A percentile compares a stretch with the other conserved stretches of the same genome.
phyloP scores from a whole-genome alignment of 176 grass and related monocot genomes.

The Musa troglodytarum region DNA sequence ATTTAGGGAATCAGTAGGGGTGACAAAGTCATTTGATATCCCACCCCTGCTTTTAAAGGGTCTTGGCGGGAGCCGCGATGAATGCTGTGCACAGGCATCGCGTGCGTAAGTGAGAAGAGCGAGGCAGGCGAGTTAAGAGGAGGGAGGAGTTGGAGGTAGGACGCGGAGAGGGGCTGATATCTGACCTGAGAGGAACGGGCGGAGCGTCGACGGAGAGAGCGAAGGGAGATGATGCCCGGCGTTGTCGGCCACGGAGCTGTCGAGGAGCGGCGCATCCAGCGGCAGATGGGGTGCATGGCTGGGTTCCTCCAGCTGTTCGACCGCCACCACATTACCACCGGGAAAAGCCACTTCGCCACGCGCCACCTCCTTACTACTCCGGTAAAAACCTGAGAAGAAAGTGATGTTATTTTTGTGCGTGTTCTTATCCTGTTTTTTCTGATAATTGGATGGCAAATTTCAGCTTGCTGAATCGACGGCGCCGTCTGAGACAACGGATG shows the following conservation, averaged over 20 bases:
- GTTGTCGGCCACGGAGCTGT: slow-evolving; percentile 20
- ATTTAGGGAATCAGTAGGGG: not conserved
- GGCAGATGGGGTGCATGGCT: slow-evolving; percentile 70
- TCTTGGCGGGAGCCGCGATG: slow-evolving; percentile 6
- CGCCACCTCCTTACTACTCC: not conserved
- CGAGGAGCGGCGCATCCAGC: slow-evolving; percentile 40
- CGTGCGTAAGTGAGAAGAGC: not conserved
- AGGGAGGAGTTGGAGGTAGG: too few species aligned
- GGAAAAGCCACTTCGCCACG: slow-evolving; percentile 11
- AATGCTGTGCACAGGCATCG: slow-evolving; percentile 4
- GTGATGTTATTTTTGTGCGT: not conserved
- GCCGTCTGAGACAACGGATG: slow-evolving; percentile 71
- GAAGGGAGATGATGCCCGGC: not conserved
- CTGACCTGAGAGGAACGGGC: not conserved
- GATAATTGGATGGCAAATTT: not conserved
- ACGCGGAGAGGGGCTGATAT: not conserved
- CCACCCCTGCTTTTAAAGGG: slow-evolving; percentile 1
- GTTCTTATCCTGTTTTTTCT: not conserved
- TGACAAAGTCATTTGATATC: not conserved
- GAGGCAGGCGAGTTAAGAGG: not conserved
- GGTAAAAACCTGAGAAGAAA: not conserved
- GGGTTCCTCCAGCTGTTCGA: slow-evolving; percentile 82
- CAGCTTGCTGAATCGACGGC: slow-evolving; percentile 53
- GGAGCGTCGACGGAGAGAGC: not conserved
- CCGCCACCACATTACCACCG: slow-evolving; percentile 29